Evolutionary conservation across 768 basidiomycete genomes (phyloP).

Genomic region (Pleurotus tuber-regium): DNA sequence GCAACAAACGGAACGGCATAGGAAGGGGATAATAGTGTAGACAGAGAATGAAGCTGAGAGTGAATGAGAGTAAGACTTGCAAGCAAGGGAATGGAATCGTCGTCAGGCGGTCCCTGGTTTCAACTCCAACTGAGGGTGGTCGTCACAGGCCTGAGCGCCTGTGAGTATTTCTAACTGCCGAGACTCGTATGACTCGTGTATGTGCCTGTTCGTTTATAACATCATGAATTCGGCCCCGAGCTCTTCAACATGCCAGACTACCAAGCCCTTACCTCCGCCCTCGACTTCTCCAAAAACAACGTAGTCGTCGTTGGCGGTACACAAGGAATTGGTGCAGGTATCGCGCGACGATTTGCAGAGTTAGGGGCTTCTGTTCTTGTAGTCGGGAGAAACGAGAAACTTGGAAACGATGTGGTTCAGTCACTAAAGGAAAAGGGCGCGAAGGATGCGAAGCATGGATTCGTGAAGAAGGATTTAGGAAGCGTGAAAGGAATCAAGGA

Average conservation of each 20-base stretch:
- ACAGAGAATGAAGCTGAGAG: too few relatives aligned
- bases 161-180: too few relatives aligned
- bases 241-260: conserved; percentile 9
- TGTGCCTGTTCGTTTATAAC: too few relatives aligned
- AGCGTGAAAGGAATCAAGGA: not conserved
- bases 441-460: not conserved
- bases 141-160: too few relatives aligned
- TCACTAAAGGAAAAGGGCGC: not conserved
- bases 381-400: not conserved
- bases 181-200: too few relatives aligned
- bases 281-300: not conserved
- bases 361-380: conserved; percentile 1
- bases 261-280: not conserved
- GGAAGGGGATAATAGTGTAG: too few relatives aligned
- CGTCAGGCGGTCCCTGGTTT: too few relatives aligned
- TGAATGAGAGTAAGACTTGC: too few relatives aligned
- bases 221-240: too few relatives aligned
- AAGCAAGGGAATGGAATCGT: too few relatives aligned
- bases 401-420: not conserved
- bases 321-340: conserved; percentile 3
- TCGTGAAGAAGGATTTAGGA: conserved; percentile 4
- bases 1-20: too few relatives aligned
- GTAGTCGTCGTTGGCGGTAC: conserved; percentile 8
- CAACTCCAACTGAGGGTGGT: too few relatives aligned
- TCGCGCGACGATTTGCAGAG: conserved; percentile 3